Evolutionary conservation across 495 filamentous ascomycete species (phyloP).

Genomic region (Aspergillus kassunensis): DNA sequence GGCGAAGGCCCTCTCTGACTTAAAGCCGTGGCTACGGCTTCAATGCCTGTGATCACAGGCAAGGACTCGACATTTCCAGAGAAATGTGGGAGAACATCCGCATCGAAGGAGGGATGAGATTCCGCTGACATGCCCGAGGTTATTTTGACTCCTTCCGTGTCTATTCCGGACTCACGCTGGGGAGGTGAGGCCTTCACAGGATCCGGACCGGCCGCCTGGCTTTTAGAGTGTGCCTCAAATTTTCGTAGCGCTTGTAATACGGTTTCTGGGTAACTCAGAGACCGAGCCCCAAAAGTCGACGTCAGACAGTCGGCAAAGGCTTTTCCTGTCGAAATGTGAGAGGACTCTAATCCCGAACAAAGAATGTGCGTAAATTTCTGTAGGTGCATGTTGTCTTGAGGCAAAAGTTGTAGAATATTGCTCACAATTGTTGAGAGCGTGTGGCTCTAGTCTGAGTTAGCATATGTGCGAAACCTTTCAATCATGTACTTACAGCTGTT

Average conservation of each 20-base stretch:
- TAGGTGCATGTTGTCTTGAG: constrained; percentile 40
- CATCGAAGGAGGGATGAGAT: constrained; percentile 15
- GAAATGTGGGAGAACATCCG: constrained; percentile 13
- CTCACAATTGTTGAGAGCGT: constrained; percentile 33
- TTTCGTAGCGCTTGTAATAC: constrained; percentile 46
- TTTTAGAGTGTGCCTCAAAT: constrained; percentile 44
- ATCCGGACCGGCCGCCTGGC: constrained; percentile 25
- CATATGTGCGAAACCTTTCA: not conserved
- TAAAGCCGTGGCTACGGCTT: not conserved
- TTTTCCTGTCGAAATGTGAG: constrained; percentile 50
- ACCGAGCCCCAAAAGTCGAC: constrained; percentile 48
- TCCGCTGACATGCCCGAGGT: constrained; percentile 11
- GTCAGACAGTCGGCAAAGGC: constrained; percentile 58
- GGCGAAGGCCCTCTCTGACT: constrained; percentile 5
- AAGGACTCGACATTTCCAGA: constrained; percentile 23
- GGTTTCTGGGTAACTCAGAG: constrained; percentile 41
- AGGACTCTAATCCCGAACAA: constrained; percentile 52
- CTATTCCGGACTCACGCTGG: not conserved
- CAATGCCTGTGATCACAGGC: constrained; percentile 18
- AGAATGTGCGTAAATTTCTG: constrained; percentile 49
- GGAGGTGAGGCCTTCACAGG: constrained; percentile 11
- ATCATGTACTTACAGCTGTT: constrained; percentile 34
- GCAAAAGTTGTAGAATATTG: constrained; percentile 33
- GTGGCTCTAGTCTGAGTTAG: constrained; percentile 31
- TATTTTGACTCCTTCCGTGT: constrained; percentile 12